Conservation (phyloP, 2,329 filamentous ascomycete genomes). For the Botrytis pseudocinerea region DNA sequence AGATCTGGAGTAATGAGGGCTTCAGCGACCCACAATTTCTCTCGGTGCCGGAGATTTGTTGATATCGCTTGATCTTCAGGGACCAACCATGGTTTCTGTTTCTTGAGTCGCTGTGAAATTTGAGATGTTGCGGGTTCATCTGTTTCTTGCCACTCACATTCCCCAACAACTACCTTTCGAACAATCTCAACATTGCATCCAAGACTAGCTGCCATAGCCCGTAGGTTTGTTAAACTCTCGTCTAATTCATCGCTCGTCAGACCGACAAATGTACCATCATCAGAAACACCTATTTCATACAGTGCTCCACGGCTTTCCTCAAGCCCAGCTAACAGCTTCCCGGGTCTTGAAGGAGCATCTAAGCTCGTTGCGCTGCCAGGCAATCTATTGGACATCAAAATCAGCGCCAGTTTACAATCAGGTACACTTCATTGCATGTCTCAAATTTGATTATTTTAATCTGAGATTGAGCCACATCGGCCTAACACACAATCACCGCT, state of each 20-base stretch:
- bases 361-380: constrained; percentile 61
- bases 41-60: constrained; percentile 42
- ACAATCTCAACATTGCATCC: constrained; percentile 83
- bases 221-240: constrained; percentile 82
- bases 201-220: constrained; percentile 88
- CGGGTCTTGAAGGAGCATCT: constrained; percentile 50
- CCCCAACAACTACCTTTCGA: constrained; percentile 79
- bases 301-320: constrained; percentile 91
- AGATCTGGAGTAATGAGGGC: constrained; percentile 79
- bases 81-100: constrained; percentile 28
- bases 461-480: background rate
- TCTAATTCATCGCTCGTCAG: constrained; percentile 88
- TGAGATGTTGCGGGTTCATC: constrained; percentile 19
- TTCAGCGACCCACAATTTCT: constrained; percentile 83
- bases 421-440: background rate
- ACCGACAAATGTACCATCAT: constrained; percentile 88
- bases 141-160: constrained; percentile 66
- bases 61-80: background rate
- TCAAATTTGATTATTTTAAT: background rate
- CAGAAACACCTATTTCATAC: constrained; percentile 95
- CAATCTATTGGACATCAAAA: constrained; percentile 43
- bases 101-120: constrained; percentile 25
- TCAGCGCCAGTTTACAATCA: background rate
- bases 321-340: constrained; percentile 70
- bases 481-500: background rate